phyloP scores from a whole-genome alignment of 129 eudicot genomes.

The Lonicera japonica region DNA sequence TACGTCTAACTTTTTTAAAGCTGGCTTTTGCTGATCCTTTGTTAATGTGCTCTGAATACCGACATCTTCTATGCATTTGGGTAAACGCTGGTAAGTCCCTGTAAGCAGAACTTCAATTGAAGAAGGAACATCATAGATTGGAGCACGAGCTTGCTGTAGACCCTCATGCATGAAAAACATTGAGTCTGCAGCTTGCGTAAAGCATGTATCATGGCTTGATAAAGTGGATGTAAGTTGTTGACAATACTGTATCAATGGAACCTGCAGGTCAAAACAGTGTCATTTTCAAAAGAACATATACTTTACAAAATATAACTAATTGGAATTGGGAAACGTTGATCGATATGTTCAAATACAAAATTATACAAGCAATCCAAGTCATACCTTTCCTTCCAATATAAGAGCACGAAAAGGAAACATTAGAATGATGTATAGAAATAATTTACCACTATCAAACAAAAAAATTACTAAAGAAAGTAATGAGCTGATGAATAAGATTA shows the following conservation, averaged over 20 bases:
- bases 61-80: slow-evolving; percentile 88
- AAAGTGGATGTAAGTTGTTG: slow-evolving; percentile 92
- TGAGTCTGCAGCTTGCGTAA: slow-evolving; percentile 96
- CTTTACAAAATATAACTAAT: not conserved
- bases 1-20: slow-evolving; percentile 68
- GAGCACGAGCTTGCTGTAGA: slow-evolving; percentile 98
- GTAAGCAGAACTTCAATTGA: slow-evolving; percentile 89
- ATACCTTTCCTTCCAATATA: not conserved
- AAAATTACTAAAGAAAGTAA: too few species aligned
- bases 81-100: slow-evolving; percentile 83
- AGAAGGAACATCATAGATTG: slow-evolving; percentile 97
- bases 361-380: not conserved
- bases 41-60: slow-evolving; percentile 72
- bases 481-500: not conserved
- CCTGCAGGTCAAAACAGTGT: slow-evolving; percentile 50
- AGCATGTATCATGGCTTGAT: slow-evolving; percentile 95
- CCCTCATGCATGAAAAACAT: slow-evolving; percentile 98
- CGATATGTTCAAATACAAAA: not conserved
- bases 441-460: not conserved
- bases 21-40: slow-evolving; percentile 77
- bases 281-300: not conserved
- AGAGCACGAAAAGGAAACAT: not conserved
- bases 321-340: not conserved
- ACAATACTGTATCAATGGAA: slow-evolving; percentile 85
- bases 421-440: not conserved